Evolutionary conservation across 1,284 basidiomycete species (phyloP).

Genomic region (Cyathus pygmaeus): DNA sequence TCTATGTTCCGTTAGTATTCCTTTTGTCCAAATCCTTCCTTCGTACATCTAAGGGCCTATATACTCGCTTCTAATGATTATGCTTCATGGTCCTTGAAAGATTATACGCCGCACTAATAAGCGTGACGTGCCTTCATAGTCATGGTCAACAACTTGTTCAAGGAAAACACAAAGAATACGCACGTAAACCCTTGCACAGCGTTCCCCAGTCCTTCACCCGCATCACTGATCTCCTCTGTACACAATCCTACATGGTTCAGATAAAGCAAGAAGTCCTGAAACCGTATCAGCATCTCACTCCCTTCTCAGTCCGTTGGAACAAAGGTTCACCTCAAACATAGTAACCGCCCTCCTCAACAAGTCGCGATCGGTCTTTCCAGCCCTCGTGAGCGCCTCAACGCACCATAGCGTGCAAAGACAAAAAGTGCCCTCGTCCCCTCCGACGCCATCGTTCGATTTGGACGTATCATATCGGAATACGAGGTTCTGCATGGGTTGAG

Average conservation of each 20-base stretch:
- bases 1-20: too few species aligned
- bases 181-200: slow-evolving; percentile 90
- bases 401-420: slow-evolving; percentile 84
- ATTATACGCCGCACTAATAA: slow-evolving; percentile 86
- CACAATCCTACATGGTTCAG: slow-evolving; percentile 89
- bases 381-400: slow-evolving; percentile 87
- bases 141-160: slow-evolving; percentile 4
- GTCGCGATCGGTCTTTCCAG: slow-evolving; percentile 76
- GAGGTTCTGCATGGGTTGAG: slow-evolving; percentile 55
- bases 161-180: slow-evolving; percentile 36
- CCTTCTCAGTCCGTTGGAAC: neutral
- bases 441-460: slow-evolving; percentile 89
- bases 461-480: slow-evolving; percentile 85
- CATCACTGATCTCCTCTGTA: slow-evolving; percentile 84
- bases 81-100: slow-evolving; percentile 68
- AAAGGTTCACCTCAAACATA: slow-evolving; percentile 79
- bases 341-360: slow-evolving; percentile 76
- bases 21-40: too few species aligned
- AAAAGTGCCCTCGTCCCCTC: slow-evolving; percentile 91
- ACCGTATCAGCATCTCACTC: neutral
- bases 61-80: neutral
- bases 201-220: slow-evolving; percentile 85
- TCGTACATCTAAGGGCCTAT: too few species aligned
- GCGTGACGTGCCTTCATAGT: slow-evolving; percentile 73
- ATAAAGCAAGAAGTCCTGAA: slow-evolving; percentile 79